phyloP scores from a whole-genome alignment of 2,329 filamentous ascomycete genomes.

The Zymoseptoria tritici region DNA sequence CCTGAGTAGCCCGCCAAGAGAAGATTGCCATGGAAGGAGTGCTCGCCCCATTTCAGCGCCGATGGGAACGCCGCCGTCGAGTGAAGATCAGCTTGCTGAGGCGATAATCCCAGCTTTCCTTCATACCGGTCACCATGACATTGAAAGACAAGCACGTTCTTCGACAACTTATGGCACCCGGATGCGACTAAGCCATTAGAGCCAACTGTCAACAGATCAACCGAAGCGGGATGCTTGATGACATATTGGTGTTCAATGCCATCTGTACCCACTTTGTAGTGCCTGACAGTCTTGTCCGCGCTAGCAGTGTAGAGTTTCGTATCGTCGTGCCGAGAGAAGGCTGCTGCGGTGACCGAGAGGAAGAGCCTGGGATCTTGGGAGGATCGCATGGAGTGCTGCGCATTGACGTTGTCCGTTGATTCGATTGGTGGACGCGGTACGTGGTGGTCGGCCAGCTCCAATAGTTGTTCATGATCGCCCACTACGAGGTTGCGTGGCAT shows the following conservation, averaged over 20 bases:
- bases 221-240: conserved; percentile 40
- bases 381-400: conserved; percentile 38
- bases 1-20: conserved; percentile 49
- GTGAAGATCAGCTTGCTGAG: conserved; percentile 20
- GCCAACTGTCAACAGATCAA: conserved; percentile 44
- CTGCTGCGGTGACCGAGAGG: conserved; percentile 49
- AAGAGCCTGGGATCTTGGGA: conserved; percentile 48
- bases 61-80: conserved; percentile 33
- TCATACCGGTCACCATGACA: conserved; percentile 3
- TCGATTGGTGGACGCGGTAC: conserved; percentile 35
- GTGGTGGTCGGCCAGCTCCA: conserved; percentile 49
- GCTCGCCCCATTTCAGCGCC: conserved; percentile 42
- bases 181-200: conserved; percentile 16
- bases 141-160: conserved; percentile 17
- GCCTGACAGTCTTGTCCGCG: conserved; percentile 45
- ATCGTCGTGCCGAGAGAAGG: conserved; percentile 39
- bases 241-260: conserved; percentile 10
- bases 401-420: conserved; percentile 33
- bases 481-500: conserved; percentile 49
- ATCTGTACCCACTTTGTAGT: conserved; percentile 24
- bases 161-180: conserved; percentile 10
- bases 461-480: conserved; percentile 40
- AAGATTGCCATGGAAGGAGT: conserved; percentile 31
- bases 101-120: conserved; percentile 10
- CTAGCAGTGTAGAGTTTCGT: conserved; percentile 37